Evolutionary conservation across 805 yeast species (phyloP), one percentile per base, ranked within the genome.

Genomic region (Wickerhamiella spandovensis): DNA sequence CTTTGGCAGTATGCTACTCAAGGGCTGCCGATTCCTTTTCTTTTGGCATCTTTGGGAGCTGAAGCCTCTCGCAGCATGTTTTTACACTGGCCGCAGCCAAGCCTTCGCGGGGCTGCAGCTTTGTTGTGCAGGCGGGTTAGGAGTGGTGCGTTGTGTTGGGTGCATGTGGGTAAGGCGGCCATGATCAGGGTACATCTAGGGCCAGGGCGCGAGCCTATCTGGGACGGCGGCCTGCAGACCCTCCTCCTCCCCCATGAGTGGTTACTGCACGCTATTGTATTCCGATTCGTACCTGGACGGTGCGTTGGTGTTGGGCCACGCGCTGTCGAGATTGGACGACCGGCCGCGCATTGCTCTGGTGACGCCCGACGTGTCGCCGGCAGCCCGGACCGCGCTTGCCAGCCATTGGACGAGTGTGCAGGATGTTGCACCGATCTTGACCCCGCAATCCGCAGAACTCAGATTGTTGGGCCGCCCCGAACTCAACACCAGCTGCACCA

Each of bases 271-370:
- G 4, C 64, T 76, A 42, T 64, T 78, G 23, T 73, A 72, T 57
- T 65, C 67, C 49, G 68, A 72, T 48, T 60, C 61, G 47, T 78
- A 78, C 45, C 56, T 66, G 9, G 59, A 63, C 2, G 84, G 83
- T 6, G 77, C 79, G 0, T 59, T 75, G 18, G 75, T 74, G 2
- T 59, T 78, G 44, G 83, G 75, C 24, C 58, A 58, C 23, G 58
- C 65, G 15, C 61, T 71, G 38, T 52, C 53, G 18, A 51, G 50
- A 23, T 51, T 56, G 18, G 64, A 59, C 41, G 44, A 43, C 8
- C 53, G 51, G 15, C 51, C 51, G 7, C 47, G 66, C 1, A 65
- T 58, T 5, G 55, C 66, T 15, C 57, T 70, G 42, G 61, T 64
- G 2, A 57, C 66, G 7, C 37, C 48, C 3, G 45, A 48, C 5